Conservation (phyloP, 768 basidiomycete species). For the Suillus hirtellus region DNA sequence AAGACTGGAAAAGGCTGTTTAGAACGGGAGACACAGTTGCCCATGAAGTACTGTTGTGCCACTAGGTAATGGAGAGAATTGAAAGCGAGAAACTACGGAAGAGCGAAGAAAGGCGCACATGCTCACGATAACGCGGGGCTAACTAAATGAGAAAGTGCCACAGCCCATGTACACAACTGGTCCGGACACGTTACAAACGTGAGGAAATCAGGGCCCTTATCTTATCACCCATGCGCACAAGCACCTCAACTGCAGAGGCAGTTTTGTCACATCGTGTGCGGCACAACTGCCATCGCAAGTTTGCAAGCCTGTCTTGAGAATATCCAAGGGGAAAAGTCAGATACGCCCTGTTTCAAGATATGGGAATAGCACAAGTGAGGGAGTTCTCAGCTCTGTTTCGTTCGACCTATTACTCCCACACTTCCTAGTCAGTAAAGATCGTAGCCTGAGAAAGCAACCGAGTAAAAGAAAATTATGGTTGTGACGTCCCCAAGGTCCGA, state of each 20-base stretch:
- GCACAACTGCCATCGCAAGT: background rate
- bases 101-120: slow-evolving; percentile 14
- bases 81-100: slow-evolving; percentile 1
- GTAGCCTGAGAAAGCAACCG: too few species aligned
- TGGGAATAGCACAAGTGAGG: background rate
- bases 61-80: slow-evolving; percentile 11
- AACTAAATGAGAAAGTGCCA: slow-evolving; percentile 8
- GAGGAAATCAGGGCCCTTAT: slow-evolving; percentile 1
- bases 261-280: background rate
- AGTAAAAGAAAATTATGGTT: too few species aligned
- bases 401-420: too few species aligned
- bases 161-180: background rate
- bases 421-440: too few species aligned
- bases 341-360: background rate
- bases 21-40: slow-evolving; percentile 25
- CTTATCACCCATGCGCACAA: slow-evolving; percentile 2
- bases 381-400: background rate
- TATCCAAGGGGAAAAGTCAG: background rate
- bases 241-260: slow-evolving; percentile 3
- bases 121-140: slow-evolving; percentile 4
- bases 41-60: slow-evolving; percentile 20
- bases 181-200: slow-evolving; percentile 2
- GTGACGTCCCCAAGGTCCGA: too few species aligned
- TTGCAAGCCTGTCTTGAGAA: background rate
- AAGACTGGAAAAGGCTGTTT: background rate